Evolutionary conservation across 2,329 filamentous ascomycete species (phyloP), one percentile per base, ranked within the genome.

Genomic region (Colletotrichum navitas): DNA sequence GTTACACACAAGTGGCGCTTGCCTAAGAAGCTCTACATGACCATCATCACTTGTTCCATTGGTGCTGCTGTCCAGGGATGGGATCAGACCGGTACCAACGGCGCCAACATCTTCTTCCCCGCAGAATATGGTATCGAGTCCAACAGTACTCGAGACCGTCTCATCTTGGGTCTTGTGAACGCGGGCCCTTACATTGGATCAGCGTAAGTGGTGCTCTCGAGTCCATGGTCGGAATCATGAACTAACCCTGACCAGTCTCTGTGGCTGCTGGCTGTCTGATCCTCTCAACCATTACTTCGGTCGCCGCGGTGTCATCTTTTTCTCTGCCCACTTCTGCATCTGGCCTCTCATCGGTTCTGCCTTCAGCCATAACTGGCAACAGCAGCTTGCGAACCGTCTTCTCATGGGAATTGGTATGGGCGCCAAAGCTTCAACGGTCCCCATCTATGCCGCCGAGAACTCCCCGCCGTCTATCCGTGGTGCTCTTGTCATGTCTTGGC

Each of bases 401-500:
- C 83, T 90, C 5, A 86, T 94, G 76, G 92, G 92, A 0, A 87
- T 94, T 41, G 91, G 90, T 1, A 92, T 93, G 78, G 91, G 91
- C 14, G 85, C 88, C 18, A 93, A 93, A 77, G 87, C 88, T 7
- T 87, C 87, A 0, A 89, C 86, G 0, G 89, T 92, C 0, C 93
- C 93, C 0, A 90, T 95, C 39, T 95, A 93, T 75, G 90, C 91
- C 0, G 92, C 92, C 1, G 93, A 94, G 78, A 92, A 89, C 61
- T 86, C 90, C 0, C 92, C 92, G 0, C 89, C 92, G 2, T 79
- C 84, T 5, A 90, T 94, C 63, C 87, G 92, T 76, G 92, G 92
- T 74, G 92, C 91, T 21, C 83, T 96, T 3, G 93, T 95, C 73
- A 95, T 95, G 93, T 91, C 90, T 72, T 95, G 93, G 93, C 86